Evolutionary conservation across 2,329 filamentous ascomycete genomes (phyloP).

Genomic region (Rutstroemia sp.): DNA sequence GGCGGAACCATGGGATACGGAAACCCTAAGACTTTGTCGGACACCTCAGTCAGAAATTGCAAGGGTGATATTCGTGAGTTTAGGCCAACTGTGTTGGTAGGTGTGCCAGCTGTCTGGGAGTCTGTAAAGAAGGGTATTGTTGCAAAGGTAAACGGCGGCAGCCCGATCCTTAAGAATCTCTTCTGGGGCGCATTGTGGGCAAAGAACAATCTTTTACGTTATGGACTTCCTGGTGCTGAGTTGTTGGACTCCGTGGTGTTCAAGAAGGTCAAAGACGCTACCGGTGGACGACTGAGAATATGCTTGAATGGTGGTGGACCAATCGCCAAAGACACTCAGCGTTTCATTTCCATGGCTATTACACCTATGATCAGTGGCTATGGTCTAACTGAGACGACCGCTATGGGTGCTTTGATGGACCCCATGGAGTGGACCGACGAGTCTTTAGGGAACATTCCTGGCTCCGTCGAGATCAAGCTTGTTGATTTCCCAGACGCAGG

Average conservation of each 20-base stretch:
- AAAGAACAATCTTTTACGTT: conserved; percentile 50
- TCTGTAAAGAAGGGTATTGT: conserved; percentile 92
- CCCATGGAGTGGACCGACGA: conserved; percentile 76
- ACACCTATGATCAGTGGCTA: conserved; percentile 94
- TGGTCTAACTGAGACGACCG: conserved; percentile 87
- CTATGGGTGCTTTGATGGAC: conserved; percentile 74
- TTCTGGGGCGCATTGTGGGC: conserved; percentile 63
- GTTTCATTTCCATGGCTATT: conserved; percentile 86
- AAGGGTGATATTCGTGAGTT: conserved; percentile 90
- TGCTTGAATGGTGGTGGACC: conserved; percentile 93
- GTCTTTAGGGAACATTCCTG: conserved; percentile 71
- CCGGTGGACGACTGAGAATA: conserved; percentile 80
- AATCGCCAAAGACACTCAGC: conserved; percentile 77
- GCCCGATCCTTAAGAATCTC: conserved; percentile 62
- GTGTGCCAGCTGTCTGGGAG: conserved; percentile 96
- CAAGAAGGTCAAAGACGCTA: conserved; percentile 83
- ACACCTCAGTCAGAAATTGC: conserved; percentile 79
- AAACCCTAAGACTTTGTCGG: conserved; percentile 78
- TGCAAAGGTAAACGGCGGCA: conserved; percentile 57
- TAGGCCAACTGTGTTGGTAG: conserved; percentile 79
- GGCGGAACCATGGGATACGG: conserved; percentile 92
- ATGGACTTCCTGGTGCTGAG: conserved; percentile 56
- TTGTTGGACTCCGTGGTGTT: conserved; percentile 81
- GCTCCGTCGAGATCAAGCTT: conserved; percentile 79
- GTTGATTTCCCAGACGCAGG: conserved; percentile 86